A percentile compares a stretch with the other conserved stretches of the same genome.
Evolutionary conservation across 371 early-diverging fungal genomes (phyloP).

Genomic region (Dinochytrium kinnereticum): DNA sequence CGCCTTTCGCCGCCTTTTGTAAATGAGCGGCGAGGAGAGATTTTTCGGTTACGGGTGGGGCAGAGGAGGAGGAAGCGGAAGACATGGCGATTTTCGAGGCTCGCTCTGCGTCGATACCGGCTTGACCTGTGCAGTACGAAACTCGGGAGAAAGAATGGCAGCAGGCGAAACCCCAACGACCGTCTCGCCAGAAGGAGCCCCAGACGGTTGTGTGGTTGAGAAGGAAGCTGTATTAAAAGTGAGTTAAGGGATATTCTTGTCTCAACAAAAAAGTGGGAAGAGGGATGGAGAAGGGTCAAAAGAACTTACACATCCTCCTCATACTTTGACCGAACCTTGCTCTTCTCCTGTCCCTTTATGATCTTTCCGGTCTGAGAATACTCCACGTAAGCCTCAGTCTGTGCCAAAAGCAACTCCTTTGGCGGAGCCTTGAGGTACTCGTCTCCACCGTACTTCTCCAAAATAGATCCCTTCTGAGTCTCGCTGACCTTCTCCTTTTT

Average conservation of each 20-base stretch:
- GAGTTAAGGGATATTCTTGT: constrained; percentile 15
- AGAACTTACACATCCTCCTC: constrained; percentile 82
- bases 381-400: constrained; percentile 93
- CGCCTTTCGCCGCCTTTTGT: constrained; percentile 22
- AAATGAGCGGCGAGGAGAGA: constrained; percentile 32
- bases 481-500: constrained; percentile 82
- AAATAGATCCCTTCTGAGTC: constrained; percentile 71
- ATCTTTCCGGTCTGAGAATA: constrained; percentile 93
- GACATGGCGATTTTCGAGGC: constrained; percentile 39
- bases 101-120: constrained; percentile 75
- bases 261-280: background rate
- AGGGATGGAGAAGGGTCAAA: background rate
- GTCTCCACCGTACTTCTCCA: constrained; percentile 92
- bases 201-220: constrained; percentile 88
- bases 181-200: constrained; percentile 96
- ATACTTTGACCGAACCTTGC: constrained; percentile 80
- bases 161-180: constrained; percentile 95
- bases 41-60: constrained; percentile 26
- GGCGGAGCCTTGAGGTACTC: constrained; percentile 91
- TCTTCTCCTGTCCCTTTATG: constrained; percentile 82
- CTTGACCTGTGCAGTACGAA: constrained; percentile 83
- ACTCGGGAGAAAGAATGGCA: constrained; percentile 78
- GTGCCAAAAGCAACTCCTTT: constrained; percentile 83
- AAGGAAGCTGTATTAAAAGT: constrained; percentile 55
- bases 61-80: background rate